Base-by-base conservation (phyloP, 2,329 filamentous ascomycete species). In the Cercospora sojina region DNA sequence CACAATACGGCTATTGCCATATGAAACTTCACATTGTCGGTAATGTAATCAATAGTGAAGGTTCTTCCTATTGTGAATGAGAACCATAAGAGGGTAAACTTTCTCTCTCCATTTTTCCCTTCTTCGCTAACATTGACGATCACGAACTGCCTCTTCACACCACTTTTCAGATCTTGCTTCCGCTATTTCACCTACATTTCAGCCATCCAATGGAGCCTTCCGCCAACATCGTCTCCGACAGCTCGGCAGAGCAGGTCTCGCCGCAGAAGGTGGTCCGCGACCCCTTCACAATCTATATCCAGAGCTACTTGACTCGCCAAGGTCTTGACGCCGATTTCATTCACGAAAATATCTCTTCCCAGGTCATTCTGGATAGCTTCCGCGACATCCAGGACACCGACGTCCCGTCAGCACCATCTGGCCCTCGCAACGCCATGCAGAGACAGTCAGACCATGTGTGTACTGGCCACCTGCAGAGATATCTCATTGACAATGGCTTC, bases 401-500 rank as follows among this genome's bases (percentile, higher is more conserved):
- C 20, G 20, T 63, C 8, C 16, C 31, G 35, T 32, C 60, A n/a
- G 49, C 60, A 18, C 13, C 12, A 18, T 23, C 31, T 27, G 18
- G 32, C 20, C 32, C 32, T 27, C 49, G 32, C 60, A 41, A 18
- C 10, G 27, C 20, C 16, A n/a, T 6, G 12, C 59, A 25, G 41
- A 56, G 23, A 18, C 27, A 41, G 27, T 62, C 29, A 47, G 49
- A 38, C 31, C 27, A 55, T 16, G 59, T 55, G 27, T 55, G 47
- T 31, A 55, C 59, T 4, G 58, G 27, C 3, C 58, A 60, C 27
- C 23, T 60, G 58, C 58, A 60, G 58, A 10, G 58, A 29, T 60
- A 41, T 51, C 61, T 64, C 53, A 57, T 57, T 51, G 32, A 25
- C 35, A 18, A 64, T 16, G 49, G 47, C 47, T 62, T 62, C 60